Base-by-base conservation (phyloP, 2,329 filamentous ascomycete species). In the Conoideocrella luteorostrata region DNA sequence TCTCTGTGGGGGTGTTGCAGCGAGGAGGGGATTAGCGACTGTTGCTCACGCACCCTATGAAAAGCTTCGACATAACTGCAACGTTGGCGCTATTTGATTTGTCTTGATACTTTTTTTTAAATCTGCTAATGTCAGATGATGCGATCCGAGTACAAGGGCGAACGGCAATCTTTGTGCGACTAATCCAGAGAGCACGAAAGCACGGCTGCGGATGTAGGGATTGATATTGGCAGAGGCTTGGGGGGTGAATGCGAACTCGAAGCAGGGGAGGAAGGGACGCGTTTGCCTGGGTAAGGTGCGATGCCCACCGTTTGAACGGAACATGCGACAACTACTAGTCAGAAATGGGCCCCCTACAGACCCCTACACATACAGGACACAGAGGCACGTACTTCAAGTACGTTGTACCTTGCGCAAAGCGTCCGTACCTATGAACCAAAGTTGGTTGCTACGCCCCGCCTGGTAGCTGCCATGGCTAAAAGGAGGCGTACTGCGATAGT, bases 31-130 rank as follows among this genome's bases (percentile, higher is more conserved):
- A 39, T n/a, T 24, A 32, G 20, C 32, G 28, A 35, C 41, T 13
- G 45, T 18, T 33, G 24, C 84, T 72, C 76, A 95, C 84, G 71
- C 76, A 95, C 89, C 89, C 89, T 66, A 95, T 88, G 66, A 96
- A 96, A 58, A 96, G 79, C 70, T 96, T 96, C 48, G 89, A 84
- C 90, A 95, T 95, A 65, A 60, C 65, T 54, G 45, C 26, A 50
- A 48, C 18, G 43, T 35, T 35, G 38, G 21, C 38, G 41, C 33
- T n/a, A 26, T 20, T 41, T 39, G 22, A n/a, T 43, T 47, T 33
- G 39, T 37, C 26, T 33, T 20, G 33, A n/a, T n/a, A n/a, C n/a
- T 28, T 22, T 28, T 45, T 46, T 22, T 50, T 33, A 41, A 39
- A 28, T 46, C 32, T 41, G 43, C 35, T 24, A 26, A 28, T 15